Evolutionary conservation across 495 filamentous ascomycete species (phyloP).

Genomic region (Penicillium soppii): DNA sequence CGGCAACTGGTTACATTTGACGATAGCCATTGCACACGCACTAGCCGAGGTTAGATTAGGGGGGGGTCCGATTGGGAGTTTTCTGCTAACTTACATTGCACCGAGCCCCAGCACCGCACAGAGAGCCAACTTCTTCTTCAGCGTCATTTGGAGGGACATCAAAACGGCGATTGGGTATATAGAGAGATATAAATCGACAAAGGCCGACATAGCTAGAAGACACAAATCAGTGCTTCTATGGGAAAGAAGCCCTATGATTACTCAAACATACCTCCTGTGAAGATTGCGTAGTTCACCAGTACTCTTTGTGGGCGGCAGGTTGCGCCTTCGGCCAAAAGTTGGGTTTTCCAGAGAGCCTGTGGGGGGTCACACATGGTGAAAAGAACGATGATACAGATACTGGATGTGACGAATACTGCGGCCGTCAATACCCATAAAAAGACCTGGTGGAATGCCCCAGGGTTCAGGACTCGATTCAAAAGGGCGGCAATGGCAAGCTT

Average conservation of each 20-base stretch:
- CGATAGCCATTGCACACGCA: constrained; percentile 25
- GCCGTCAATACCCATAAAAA: constrained; percentile 33
- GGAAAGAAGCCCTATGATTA: too few species aligned
- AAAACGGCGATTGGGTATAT: constrained; percentile 46
- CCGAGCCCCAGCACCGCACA: constrained; percentile 44
- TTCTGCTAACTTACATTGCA: constrained; percentile 11
- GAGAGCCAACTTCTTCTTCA: constrained; percentile 48
- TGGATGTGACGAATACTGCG: constrained; percentile 14
- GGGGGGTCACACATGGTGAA: constrained; percentile 44
- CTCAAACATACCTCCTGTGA: constrained; percentile 25
- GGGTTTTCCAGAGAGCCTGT: constrained; percentile 39
- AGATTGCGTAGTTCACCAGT: constrained; percentile 36
- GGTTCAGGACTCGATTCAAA: constrained; percentile 37
- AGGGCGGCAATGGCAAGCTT: constrained; percentile 42
- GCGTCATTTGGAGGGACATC: constrained; percentile 40
- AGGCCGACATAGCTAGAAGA: constrained; percentile 27
- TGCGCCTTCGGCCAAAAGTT: constrained; percentile 23
- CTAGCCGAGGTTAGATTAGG: too few species aligned
- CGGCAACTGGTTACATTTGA: constrained; percentile 43
- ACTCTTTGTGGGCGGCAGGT: constrained; percentile 33
- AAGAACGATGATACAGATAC: constrained; percentile 27
- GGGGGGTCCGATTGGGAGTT: too few species aligned
- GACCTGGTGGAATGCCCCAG: constrained; percentile 18
- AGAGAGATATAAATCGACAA: constrained; percentile 49
- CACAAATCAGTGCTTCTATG: background rate